phyloP scores from a whole-genome alignment of 192 early-diverging fungal species.

The Entrophospora sp. region DNA sequence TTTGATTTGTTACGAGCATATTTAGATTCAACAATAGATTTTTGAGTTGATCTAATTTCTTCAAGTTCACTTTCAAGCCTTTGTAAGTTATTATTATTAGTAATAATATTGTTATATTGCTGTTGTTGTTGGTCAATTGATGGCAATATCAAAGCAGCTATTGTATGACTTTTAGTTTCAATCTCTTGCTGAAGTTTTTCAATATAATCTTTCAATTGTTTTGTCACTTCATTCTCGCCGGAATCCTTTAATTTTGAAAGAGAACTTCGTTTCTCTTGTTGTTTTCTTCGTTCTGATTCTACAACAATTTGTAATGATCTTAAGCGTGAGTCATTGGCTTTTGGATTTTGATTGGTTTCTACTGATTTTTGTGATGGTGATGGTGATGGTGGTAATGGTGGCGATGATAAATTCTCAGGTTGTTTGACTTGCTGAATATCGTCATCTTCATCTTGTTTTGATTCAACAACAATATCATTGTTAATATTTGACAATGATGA shows the following conservation, averaged over 20 bases:
- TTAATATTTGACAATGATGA: too few species aligned
- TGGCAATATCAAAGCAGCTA: background rate
- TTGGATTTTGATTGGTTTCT: background rate
- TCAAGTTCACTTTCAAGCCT: too few species aligned
- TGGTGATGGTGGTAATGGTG: too few species aligned
- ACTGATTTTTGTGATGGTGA: too few species aligned
- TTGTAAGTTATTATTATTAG: background rate
- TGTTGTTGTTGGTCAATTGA: background rate
- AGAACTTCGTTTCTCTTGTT: too few species aligned
- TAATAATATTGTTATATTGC: background rate
- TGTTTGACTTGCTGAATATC: too few species aligned
- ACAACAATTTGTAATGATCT: background rate
- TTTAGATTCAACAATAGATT: background rate
- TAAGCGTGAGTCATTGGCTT: background rate
- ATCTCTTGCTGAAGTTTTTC: background rate
- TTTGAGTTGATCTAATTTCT: background rate
- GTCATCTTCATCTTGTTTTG: too few species aligned
- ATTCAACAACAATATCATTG: too few species aligned
- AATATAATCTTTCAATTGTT: background rate
- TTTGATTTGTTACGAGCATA: background rate
- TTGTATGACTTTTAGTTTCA: constrained; percentile 4
- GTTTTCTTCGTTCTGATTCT: too few species aligned
- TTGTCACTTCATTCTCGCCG: background rate
- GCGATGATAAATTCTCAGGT: too few species aligned
- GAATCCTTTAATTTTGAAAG: too few species aligned